Conservation (phyloP, 352 stramenopile species). For the Phytopythium cucurbitacearum region DNA sequence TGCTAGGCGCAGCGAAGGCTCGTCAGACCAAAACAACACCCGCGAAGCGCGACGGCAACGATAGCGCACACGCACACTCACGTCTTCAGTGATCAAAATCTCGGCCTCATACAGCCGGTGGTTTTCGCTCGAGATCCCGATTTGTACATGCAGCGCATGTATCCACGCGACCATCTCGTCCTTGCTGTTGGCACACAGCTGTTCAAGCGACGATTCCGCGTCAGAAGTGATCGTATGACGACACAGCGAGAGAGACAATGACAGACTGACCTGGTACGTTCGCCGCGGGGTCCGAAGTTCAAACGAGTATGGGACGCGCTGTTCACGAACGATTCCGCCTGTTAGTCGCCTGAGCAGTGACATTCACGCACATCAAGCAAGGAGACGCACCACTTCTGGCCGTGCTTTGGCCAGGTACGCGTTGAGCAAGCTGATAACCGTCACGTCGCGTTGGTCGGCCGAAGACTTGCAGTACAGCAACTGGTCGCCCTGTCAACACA, state of each 20-base stretch:
- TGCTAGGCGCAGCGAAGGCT: conserved; percentile 7
- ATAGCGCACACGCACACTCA: conserved; percentile 17
- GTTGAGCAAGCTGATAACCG: conserved; percentile 72
- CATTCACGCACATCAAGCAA: not conserved
- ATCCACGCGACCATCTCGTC: conserved; percentile 83
- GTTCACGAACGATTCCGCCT: not conserved
- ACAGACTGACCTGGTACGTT: conserved; percentile 52
- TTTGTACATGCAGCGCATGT: conserved; percentile 75
- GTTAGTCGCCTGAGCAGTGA: not conserved
- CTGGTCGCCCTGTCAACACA: conserved; percentile 49
- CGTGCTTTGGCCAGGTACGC: conserved; percentile 70
- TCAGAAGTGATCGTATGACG: not conserved
- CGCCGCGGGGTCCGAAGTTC: conserved; percentile 69
- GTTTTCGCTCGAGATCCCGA: conserved; percentile 75
- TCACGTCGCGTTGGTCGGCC: conserved; percentile 79
- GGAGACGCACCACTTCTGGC: conserved; percentile 56
- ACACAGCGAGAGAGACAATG: not conserved
- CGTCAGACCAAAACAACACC: not conserved
- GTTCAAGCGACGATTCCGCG: not conserved
- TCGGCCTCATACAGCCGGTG: conserved; percentile 76
- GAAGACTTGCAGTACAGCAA: conserved; percentile 84
- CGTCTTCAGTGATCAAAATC: conserved; percentile 84
- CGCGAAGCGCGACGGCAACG: not conserved
- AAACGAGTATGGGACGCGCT: conserved; percentile 74
- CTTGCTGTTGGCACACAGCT: conserved; percentile 75